Percentiles rank a stretch among this genome's conserved stretches.
Evolutionary conservation across 2,329 filamentous ascomycete species (phyloP).

Genomic region (Ophiocordyceps camponoti-saundersi): DNA sequence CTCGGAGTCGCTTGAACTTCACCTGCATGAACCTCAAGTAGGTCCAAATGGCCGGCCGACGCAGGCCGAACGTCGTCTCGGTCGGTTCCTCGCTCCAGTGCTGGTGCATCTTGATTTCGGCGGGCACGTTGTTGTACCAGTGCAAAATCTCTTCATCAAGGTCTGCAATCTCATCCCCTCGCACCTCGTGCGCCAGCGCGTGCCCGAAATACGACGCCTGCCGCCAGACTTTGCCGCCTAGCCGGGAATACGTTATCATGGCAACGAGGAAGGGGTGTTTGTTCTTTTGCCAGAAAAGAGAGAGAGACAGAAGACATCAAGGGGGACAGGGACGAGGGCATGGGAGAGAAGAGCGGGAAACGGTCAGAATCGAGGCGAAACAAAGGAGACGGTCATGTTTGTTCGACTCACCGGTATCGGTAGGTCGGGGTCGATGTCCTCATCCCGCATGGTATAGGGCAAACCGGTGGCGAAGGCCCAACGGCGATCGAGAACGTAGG

Average conservation of each 20-base stretch:
- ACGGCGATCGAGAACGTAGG: constrained; percentile 69
- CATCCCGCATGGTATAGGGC: constrained; percentile 71
- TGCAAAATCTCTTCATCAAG: constrained; percentile 71
- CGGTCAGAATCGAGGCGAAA: neutral
- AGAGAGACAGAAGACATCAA: neutral
- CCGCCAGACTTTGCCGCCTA: constrained; percentile 76
- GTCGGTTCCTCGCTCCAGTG: constrained; percentile 38
- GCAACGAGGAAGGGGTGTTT: constrained; percentile 55
- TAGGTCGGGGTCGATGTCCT: constrained; percentile 65
- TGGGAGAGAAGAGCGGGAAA: neutral
- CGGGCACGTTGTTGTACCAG: constrained; percentile 68
- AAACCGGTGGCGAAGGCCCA: constrained; percentile 86
- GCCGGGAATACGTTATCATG: constrained; percentile 71
- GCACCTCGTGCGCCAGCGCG: constrained; percentile 43
- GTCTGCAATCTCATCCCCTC: constrained; percentile 58
- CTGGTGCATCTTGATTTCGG: constrained; percentile 36
- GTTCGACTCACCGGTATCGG: constrained; percentile 52
- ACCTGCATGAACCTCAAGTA: constrained; percentile 73
- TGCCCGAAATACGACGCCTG: constrained; percentile 55
- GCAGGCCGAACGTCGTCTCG: constrained; percentile 45
- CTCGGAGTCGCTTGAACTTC: constrained; percentile 2
- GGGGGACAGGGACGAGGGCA: too few species aligned
- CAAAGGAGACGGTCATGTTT: neutral
- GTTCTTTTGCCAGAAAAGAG: constrained; percentile 15
- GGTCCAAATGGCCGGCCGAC: constrained; percentile 65